Percentiles rank a stretch among this genome's conserved stretches.
These are phyloP conservation scores for Macroventuria anomochaeta DNA, from an alignment of 2,329 filamentous ascomycete species.

Conservation along the genomic window DNA sequence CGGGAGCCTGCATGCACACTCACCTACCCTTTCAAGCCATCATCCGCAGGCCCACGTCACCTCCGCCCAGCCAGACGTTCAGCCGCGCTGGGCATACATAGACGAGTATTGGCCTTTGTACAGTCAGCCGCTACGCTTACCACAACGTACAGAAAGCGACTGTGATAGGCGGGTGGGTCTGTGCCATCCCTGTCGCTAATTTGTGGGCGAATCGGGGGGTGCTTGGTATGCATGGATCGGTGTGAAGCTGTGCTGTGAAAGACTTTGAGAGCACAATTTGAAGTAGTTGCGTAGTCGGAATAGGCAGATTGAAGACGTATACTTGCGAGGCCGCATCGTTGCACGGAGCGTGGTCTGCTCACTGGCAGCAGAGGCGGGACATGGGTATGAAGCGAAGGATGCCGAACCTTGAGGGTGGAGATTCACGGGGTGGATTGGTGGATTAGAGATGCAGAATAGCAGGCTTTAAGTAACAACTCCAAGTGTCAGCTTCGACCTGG, in stretches of 20 bases:
- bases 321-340: background rate
- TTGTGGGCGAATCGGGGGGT: background rate
- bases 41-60: background rate
- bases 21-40: background rate
- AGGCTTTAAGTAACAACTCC: too few species aligned
- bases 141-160: background rate
- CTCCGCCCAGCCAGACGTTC: background rate
- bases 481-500: too few species aligned
- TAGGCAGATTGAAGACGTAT: background rate
- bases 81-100: slow-evolving; percentile 8
- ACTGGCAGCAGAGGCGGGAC: slow-evolving; percentile 2
- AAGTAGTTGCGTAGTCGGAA: background rate
- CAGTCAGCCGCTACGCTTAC: slow-evolving; percentile 4
- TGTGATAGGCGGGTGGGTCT: background rate
- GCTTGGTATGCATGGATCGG: background rate
- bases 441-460: too few species aligned
- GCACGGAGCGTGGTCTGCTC: background rate
- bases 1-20: background rate
- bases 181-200: background rate
- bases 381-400: slow-evolving; percentile 10
- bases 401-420: background rate
- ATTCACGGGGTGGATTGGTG: too few species aligned
- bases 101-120: slow-evolving; percentile 3
- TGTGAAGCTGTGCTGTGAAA: background rate
- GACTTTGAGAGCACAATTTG: background rate